Conservation (phyloP, 108 stramenopile genomes). For the Pseudonitzschia delicatissima region DNA sequence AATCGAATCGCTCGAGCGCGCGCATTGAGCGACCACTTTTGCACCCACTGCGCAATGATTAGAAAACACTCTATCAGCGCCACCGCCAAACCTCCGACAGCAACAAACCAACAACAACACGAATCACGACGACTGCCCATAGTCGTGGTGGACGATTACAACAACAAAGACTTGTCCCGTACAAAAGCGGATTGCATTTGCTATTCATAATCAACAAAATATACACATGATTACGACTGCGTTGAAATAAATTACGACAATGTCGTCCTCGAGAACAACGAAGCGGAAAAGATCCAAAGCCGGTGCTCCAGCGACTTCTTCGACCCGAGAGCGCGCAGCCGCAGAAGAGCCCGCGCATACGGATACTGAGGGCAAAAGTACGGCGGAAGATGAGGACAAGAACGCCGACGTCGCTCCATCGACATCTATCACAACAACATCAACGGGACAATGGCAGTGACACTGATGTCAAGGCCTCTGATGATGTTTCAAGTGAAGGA, state of each 20-base stretch:
- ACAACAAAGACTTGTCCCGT: not conserved
- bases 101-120: not conserved
- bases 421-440: not conserved
- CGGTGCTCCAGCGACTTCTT: not conserved
- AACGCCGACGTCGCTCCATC: not conserved
- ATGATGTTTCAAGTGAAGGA: not conserved
- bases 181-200: not conserved
- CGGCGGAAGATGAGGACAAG: not conserved
- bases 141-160: not conserved
- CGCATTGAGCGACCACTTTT: not conserved
- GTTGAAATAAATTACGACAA: conserved; percentile 6
- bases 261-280: conserved; percentile 8
- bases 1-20: too few species aligned
- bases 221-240: not conserved
- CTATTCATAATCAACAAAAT: not conserved
- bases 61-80: too few species aligned
- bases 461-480: not conserved
- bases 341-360: not conserved
- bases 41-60: too few species aligned
- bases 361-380: not conserved
- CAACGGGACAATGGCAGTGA: not conserved
- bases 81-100: not conserved
- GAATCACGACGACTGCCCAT: not conserved
- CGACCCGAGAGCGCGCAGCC: conserved; percentile 5
- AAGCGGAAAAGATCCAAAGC: conserved; percentile 14